These are phyloP conservation scores for Endocalyx cinctus DNA, from an alignment of 2,329 filamentous ascomycete genomes.

Conservation along the genomic window DNA sequence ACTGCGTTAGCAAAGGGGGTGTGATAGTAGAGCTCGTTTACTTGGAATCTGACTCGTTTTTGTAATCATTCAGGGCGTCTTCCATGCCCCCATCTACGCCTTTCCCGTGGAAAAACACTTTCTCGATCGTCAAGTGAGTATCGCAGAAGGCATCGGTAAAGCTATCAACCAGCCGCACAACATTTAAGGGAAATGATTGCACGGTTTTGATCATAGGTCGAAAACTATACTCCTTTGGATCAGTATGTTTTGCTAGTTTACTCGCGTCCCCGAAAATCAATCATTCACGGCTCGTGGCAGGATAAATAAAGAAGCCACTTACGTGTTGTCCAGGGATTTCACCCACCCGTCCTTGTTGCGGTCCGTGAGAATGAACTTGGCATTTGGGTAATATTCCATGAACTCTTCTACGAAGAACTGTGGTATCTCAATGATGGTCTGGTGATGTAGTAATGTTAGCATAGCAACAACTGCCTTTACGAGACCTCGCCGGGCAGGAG, in stretches of 20 bases:
- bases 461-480: too few species aligned
- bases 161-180: slow-evolving; percentile 16
- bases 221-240: too few species aligned
- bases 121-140: slow-evolving; percentile 10
- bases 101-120: slow-evolving; percentile 9
- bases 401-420: slow-evolving; percentile 24
- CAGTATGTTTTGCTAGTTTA: too few species aligned
- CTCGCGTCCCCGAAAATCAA: too few species aligned
- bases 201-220: slow-evolving; percentile 7
- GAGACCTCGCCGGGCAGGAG: neutral
- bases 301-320: too few species aligned
- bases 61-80: slow-evolving; percentile 8
- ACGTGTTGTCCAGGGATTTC: slow-evolving; percentile 23
- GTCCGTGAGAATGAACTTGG: slow-evolving; percentile 30
- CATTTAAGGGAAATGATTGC: slow-evolving; percentile 20
- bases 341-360: slow-evolving; percentile 26
- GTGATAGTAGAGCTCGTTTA: slow-evolving; percentile 3
- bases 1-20: neutral
- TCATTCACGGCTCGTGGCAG: too few species aligned
- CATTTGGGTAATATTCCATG: slow-evolving; percentile 24
- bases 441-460: too few species aligned
- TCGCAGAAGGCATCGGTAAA: slow-evolving; percentile 12
- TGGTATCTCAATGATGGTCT: slow-evolving; percentile 18
- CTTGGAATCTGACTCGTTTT: slow-evolving; percentile 3
- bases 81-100: slow-evolving; percentile 8